Evolutionary conservation across 345 rosid genomes (phyloP), one percentile per base, ranked within the genome.

Genomic region (Eucalyptus marginata): DNA sequence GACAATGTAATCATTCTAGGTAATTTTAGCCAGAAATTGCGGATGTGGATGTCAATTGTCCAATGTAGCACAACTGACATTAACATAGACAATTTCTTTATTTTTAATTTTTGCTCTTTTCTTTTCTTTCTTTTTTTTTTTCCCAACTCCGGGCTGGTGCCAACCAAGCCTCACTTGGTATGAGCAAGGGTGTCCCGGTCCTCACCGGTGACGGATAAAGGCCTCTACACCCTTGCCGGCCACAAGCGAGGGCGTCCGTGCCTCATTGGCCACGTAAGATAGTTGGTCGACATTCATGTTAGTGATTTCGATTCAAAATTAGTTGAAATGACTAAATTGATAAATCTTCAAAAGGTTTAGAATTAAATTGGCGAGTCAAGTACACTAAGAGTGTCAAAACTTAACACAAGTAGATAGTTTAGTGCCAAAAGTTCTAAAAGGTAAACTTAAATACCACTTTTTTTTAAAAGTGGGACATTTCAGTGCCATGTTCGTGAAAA

Each of bases 91-190:
- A 12, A 27, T 62, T 62, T 62, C 7, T 62, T 27, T 25, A 25
- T 25, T 58, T 51, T 18, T 51, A 9, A 15, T n/a, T n/a, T n/a
- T 64, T 64, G 5, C 4, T 29, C 3, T 64, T 15, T 64, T 14
- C 2, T 14, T 14, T n/a, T 14, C 3, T 29, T 13, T 7, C 18
- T 7, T 59, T 12, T 1, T 64, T 64, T n/a, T n/a, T 64, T 14
- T 0, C 18, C 10, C 40, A 64, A n/a, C 40, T 64, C 0, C 4
- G 0, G 0, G 40, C 1, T 7, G 1, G 18, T 1, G 0, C 36
- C 76, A 9, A 29, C 36, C 36, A 7, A 64, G 8, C 36, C 20
- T n/a, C 76, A n/a, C 5, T 16, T 64, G 9, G 76, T n/a, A 8
- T n/a, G 36, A 16, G 76, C 5, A 15, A 64, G 36, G 36, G 10